Evolutionary conservation across 208 protist genomes (phyloP).

Genomic region (Wallacemonas sp.): DNA sequence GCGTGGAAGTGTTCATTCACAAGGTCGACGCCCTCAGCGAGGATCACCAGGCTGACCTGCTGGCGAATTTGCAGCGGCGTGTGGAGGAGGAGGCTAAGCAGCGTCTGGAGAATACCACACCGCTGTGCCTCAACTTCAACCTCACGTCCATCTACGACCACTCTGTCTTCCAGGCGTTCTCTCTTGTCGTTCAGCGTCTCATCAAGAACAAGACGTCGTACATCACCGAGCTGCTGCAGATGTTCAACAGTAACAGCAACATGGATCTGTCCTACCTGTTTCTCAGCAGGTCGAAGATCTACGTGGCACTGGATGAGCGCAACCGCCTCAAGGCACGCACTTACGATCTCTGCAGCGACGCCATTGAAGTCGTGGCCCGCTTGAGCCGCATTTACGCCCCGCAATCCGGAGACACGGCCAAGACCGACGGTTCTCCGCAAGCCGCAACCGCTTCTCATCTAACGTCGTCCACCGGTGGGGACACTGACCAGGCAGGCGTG

Average conservation of each 20-base stretch:
- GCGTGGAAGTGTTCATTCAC: constrained; percentile 89
- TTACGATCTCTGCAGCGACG: constrained; percentile 88
- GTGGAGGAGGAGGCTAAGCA: constrained; percentile 80
- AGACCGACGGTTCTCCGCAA: background rate
- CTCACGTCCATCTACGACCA: constrained; percentile 91
- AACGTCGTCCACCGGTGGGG: background rate
- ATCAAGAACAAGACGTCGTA: constrained; percentile 78
- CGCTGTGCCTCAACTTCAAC: constrained; percentile 83
- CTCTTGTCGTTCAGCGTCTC: constrained; percentile 80
- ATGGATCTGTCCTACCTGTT: constrained; percentile 85
- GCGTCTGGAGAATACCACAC: constrained; percentile 58
- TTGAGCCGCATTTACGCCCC: constrained; percentile 70
- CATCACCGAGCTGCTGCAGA: constrained; percentile 82
- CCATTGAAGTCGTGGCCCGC: constrained; percentile 79
- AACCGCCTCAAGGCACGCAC: constrained; percentile 75
- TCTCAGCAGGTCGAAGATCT: constrained; percentile 86
- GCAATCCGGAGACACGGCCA: background rate
- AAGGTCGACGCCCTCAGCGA: constrained; percentile 89
- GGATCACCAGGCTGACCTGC: constrained; percentile 80
- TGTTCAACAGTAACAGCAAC: constrained; percentile 89
- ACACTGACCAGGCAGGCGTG: background rate
- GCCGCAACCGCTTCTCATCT: background rate
- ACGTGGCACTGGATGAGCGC: constrained; percentile 77
- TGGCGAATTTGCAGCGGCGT: constrained; percentile 72
- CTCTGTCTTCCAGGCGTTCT: constrained; percentile 91